A percentile compares a stretch with the other conserved stretches of the same genome.
Conservation (phyloP, 1,284 basidiomycete genomes). For the Clitocybe nebularis region DNA sequence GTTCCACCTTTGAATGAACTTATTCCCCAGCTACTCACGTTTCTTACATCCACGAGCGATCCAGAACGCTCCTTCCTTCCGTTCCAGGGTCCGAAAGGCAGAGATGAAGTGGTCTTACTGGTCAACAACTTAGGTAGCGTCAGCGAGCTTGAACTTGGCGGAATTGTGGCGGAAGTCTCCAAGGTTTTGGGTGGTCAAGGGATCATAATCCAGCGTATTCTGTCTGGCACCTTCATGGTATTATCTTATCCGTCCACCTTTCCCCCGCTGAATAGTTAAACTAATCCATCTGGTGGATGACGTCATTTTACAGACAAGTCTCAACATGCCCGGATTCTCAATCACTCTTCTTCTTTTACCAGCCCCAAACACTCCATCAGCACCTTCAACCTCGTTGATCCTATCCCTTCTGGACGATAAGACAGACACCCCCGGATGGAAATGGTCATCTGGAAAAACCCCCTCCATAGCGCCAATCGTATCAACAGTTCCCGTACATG, state of each 20-base stretch:
- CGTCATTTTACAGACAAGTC: slow-evolving; percentile 58
- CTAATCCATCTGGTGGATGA: no score
- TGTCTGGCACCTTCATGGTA: slow-evolving; percentile 85
- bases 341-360: slow-evolving; percentile 85
- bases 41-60: slow-evolving; percentile 74
- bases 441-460: slow-evolving; percentile 51
- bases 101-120: slow-evolving; percentile 64
- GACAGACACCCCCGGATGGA: slow-evolving; percentile 80
- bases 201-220: slow-evolving; percentile 58
- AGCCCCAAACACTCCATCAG: slow-evolving; percentile 29
- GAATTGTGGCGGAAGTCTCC: slow-evolving; percentile 62
- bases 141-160: slow-evolving; percentile 81
- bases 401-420: slow-evolving; percentile 77
- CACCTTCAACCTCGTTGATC: slow-evolving; percentile 45
- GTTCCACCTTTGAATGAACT: slow-evolving; percentile 69
- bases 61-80: slow-evolving; percentile 82
- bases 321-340: slow-evolving; percentile 95
- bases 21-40: slow-evolving; percentile 66
- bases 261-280: no score
- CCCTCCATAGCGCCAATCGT: slow-evolving; percentile 28
- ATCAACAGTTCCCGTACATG: slow-evolving; percentile 15
- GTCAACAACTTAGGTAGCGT: slow-evolving; percentile 85
- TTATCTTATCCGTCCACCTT: no score
- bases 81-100: slow-evolving; percentile 65
- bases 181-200: slow-evolving; percentile 51